Conservation (phyloP, 306 rosid genomes). For the Cucumis cinereus region DNA sequence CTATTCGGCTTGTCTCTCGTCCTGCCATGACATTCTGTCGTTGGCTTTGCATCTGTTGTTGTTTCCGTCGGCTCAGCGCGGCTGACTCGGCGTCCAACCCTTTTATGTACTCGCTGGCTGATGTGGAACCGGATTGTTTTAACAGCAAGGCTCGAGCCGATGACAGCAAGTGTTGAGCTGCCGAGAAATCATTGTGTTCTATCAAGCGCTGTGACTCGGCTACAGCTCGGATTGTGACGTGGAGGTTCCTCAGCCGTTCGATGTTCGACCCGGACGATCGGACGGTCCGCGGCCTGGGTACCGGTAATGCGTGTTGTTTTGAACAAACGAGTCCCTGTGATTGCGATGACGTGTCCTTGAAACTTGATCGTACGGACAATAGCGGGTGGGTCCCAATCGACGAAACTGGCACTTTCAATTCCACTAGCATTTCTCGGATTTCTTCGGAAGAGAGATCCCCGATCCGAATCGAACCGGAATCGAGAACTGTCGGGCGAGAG, state of each 20-base stretch:
- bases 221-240: constrained; percentile 58
- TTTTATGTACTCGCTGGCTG: constrained; percentile 37
- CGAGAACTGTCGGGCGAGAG: constrained; percentile 37
- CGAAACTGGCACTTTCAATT: constrained; percentile 48
- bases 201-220: constrained; percentile 58
- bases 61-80: constrained; percentile 45
- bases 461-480: constrained; percentile 24
- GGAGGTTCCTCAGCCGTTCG: constrained; percentile 54
- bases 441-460: constrained; percentile 65
- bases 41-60: constrained; percentile 21
- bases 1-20: constrained; percentile 7
- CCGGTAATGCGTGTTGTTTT: constrained; percentile 35
- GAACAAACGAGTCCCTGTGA: constrained; percentile 34
- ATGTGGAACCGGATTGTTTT: constrained; percentile 36
- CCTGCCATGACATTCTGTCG: constrained; percentile 12
- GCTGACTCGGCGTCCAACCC: constrained; percentile 61
- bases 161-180: constrained; percentile 50
- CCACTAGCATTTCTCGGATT: constrained; percentile 56
- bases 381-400: constrained; percentile 46
- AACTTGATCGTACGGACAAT: constrained; percentile 48
- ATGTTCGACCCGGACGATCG: constrained; percentile 38
- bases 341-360: constrained; percentile 42
- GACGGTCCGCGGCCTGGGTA: constrained; percentile 59
- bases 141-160: constrained; percentile 70
- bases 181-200: constrained; percentile 40